Percentiles rank a stretch among this genome's conserved stretches.
phyloP scores from a whole-genome alignment of 306 rosid genomes.

The Gillenia trifoliata region DNA sequence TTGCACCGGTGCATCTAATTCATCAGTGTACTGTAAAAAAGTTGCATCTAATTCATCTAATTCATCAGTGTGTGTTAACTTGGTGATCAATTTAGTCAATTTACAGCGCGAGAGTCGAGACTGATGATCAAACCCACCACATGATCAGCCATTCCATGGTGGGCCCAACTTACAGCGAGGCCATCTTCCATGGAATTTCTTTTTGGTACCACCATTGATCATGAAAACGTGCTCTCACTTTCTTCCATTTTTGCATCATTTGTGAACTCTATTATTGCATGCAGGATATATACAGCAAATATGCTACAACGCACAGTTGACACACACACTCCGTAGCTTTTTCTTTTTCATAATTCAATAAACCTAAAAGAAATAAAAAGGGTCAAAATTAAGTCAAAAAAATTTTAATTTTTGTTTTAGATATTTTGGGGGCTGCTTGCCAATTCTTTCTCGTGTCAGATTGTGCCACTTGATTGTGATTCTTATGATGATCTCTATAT shows the following conservation, averaged over 20 bases:
- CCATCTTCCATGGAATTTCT: constrained; percentile 25
- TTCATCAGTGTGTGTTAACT: too few species aligned
- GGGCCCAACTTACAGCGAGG: constrained; percentile 39
- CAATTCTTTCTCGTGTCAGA: constrained; percentile 17
- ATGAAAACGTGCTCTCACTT: constrained; percentile 25
- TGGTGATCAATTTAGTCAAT: too few species aligned
- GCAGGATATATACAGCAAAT: background rate
- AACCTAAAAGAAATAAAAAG: constrained; percentile 26
- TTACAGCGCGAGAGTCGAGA: background rate
- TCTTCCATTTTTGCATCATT: constrained; percentile 13
- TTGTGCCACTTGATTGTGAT: constrained; percentile 19
- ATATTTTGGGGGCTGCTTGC: constrained; percentile 16
- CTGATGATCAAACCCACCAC: constrained; percentile 3
- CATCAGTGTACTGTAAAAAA: background rate
- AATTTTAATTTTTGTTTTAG: constrained; percentile 5
- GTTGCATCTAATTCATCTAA: too few species aligned
- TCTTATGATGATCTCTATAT: constrained; percentile 11
- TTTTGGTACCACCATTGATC: constrained; percentile 11
- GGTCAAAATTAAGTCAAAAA: constrained; percentile 21
- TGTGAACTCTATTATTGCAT: constrained; percentile 44
- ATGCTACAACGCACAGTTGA: constrained; percentile 8
- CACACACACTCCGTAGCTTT: constrained; percentile 23
- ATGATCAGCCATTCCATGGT: constrained; percentile 23
- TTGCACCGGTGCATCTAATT: background rate
- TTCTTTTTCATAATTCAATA: constrained; percentile 11